Evolutionary conservation across 2,329 filamentous ascomycete species (phyloP), one percentile per base, ranked within the genome.

Genomic region (Acephala macrosclerotiorum): DNA sequence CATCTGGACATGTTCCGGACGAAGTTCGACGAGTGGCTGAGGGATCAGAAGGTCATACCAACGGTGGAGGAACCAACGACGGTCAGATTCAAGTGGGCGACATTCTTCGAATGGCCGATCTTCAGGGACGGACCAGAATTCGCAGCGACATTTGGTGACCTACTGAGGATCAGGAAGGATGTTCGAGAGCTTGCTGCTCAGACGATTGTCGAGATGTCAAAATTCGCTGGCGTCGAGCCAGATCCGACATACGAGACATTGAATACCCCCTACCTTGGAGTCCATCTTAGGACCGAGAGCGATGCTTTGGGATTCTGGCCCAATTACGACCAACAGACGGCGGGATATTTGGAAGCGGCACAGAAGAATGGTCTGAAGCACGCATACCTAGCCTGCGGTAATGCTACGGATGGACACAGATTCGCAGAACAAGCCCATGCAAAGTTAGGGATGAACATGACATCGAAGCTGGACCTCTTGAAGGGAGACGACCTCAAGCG

Each of bases 231-330:
- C 74, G 75, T 62, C 9, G 49, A 65, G 29, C 56, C 62, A 20
- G 60, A 65, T 36, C 53, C 64, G 9, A 60, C 26, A 11, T 45
- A 55, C 20, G 16, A 51, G 1, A 67, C 33, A n/a, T 61, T 72
- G 14, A 56, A 69, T 14, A 64, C 68, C 14, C 67, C 68, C 38
- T 75, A 67, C 29, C 68, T 74, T n/a, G 82, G 82, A 3, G 75
- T 83, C 11, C 83, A 85, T 67, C 73, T 85, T 4, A 77, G 82
- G n/a, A 82, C 82, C 5, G 82, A 84, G 70, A 79, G 74, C 62
- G 82, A 84, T 63, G 80, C 81, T 1, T 68, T 84, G 25, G 75
- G 74, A n/a, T 77, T 79, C 65, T 84, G 82, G 82, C 82, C 82
- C 3, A 75, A 77, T 4, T 83, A 78, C 66, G 75, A 80, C 1